Base-by-base conservation (phyloP, 2,329 filamentous ascomycete genomes). In the Neurospora sp. region DNA sequence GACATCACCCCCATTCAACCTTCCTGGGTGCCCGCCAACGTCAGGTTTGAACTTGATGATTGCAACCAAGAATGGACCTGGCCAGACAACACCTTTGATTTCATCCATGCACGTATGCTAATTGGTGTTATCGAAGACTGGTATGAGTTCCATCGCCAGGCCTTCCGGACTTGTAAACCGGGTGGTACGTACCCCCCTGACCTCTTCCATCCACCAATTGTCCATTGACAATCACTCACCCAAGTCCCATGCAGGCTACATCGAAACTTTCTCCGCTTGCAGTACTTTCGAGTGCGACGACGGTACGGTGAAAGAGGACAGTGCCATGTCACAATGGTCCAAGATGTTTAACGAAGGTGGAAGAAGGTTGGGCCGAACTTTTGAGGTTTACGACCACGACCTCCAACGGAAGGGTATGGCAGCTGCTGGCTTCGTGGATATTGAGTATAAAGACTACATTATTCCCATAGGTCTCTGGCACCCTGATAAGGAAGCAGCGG, bases 21-120 rank as follows among this genome's bases (percentile, higher is more conserved):
- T n/a, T 41, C 57, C 62, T 69, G 68, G 68, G 62, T 69, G 28
- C 68, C 68, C 6, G 57, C 68, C 10, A 69, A 69, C 19, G 37
- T 69, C n/a, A 33, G 2, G 10, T 69, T 69, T 66, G 81, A 87
- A 69, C 82, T 89, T 66, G 87, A 89, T 75, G 86, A 89, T 74
- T 66, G 57, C 33, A 62, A 66, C 4, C 37, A 46, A 12, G 52
- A 69, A 10, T 69, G 68, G 68, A 69, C 36, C 19, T 69, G 36
- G 36, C 57, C 68, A 28, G 3, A 23, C 5, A 66, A 69, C 38
- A 62, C 66, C 38, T 69, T 69, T 33, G 68, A 69, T 19, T 46
- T 69, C 8, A 46, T 66, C 15, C 62, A 69, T 38, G 8, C 40
- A 1, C 68, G 68, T n/a, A 65, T 65, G 52, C 62, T 69, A 1